Evolutionary conservation across 345 rosid genomes (phyloP), one percentile per base, ranked within the genome.

Genomic region (Tarenaya hassleriana): DNA sequence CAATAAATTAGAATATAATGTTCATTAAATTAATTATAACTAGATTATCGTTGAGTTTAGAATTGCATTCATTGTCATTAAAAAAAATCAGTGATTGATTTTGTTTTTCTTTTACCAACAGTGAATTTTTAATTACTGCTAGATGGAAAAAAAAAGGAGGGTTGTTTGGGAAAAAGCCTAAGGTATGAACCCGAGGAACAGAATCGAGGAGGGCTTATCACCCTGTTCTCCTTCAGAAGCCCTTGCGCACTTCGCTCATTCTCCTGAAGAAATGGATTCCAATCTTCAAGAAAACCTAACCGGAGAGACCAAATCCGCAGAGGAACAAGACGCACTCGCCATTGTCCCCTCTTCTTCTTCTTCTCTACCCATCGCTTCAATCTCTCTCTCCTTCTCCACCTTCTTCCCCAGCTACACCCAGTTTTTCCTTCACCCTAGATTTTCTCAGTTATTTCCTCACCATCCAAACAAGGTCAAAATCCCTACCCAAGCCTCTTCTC

Each of bases 401-500:
- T 50, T 71, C 35, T 52, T 71, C 42, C 78, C 56, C 19, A 56
- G 46, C 24, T 49, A 47, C 49, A 43, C 71, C 62, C 72, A 68
- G 7, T 83, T 85, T 65, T 76, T 84, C 56, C 40, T 59, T 42
- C 68, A 61, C 14, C 71, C 87, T 89, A n/a, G 56, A 46, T 77
- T n/a, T n/a, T n/a, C n/a, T n/a, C n/a, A n/a, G n/a, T n/a, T n/a
- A n/a, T n/a, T n/a, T n/a, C n/a, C n/a, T n/a, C n/a, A n/a, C n/a
- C n/a, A n/a, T n/a, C n/a, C n/a, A n/a, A n/a, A n/a, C n/a, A 76
- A 69, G 49, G 82, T 76, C 31, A 83, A 66, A 54, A 73, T 85
- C 63, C 94, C 94, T 0, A 70, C 91, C 10, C 97, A 86, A 56
- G 88, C 83, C 34, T 67, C 78, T 31, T 71, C 9, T n/a, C 84